phyloP scores from a whole-genome alignment of 495 filamentous ascomycete species.

The Cairneyella variabilis region DNA sequence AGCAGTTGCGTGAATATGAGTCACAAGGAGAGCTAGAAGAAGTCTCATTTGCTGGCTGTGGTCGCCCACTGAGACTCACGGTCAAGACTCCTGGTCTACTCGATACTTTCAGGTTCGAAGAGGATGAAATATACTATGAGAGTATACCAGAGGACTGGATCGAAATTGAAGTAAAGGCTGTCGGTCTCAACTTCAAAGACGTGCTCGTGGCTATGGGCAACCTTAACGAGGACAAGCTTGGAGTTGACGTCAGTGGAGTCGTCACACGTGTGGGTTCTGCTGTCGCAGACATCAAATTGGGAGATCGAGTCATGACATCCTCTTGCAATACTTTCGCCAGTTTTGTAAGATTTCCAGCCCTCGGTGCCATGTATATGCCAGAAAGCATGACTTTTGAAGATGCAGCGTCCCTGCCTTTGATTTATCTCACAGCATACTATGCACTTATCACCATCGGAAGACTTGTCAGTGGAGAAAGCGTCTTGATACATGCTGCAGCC shows the following conservation, averaged over 20 bases:
- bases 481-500: slow-evolving; percentile 87
- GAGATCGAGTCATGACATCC: slow-evolving; percentile 27
- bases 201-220: neutral
- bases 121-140: slow-evolving; percentile 8
- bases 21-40: neutral
- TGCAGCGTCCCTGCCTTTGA: slow-evolving; percentile 41
- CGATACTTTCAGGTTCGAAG: slow-evolving; percentile 13
- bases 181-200: neutral
- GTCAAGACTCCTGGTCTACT: slow-evolving; percentile 16
- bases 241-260: neutral
- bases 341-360: slow-evolving; percentile 32
- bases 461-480: slow-evolving; percentile 67
- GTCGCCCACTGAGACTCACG: neutral
- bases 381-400: slow-evolving; percentile 31
- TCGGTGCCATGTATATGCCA: slow-evolving; percentile 25
- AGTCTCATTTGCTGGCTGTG: neutral
- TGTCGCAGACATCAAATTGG: neutral
- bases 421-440: slow-evolving; percentile 56
- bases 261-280: neutral
- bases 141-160: slow-evolving; percentile 25
- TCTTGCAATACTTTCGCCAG: slow-evolving; percentile 35
- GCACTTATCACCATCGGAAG: slow-evolving; percentile 43
- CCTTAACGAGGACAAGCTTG: neutral
- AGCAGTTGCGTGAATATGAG: neutral
- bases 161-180: slow-evolving; percentile 26